These are phyloP conservation scores for Diaporthe capsici DNA, from an alignment of 2,329 filamentous ascomycete genomes.

Conservation along the genomic window DNA sequence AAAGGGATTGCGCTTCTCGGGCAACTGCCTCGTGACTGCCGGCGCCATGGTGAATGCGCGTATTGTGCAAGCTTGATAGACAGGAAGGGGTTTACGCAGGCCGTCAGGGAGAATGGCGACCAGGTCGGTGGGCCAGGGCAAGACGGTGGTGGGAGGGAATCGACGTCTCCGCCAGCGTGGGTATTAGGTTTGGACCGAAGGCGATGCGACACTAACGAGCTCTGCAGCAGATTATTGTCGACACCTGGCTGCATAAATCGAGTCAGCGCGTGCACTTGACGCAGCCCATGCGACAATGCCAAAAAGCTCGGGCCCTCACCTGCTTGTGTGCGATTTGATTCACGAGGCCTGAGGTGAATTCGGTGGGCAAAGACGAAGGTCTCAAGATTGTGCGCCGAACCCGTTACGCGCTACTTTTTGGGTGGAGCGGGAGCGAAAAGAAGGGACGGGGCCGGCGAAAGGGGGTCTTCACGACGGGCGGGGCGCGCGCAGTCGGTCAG, in stretches of 20 bases:
- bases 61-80: slow-evolving; percentile 23
- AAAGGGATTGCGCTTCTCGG: slow-evolving; percentile 67
- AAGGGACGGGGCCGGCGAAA: slow-evolving; percentile 32
- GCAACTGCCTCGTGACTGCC: slow-evolving; percentile 48
- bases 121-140: not conserved
- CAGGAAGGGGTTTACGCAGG: not conserved
- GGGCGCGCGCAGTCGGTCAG: slow-evolving; percentile 8
- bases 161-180: slow-evolving; percentile 18
- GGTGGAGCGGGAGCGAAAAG: slow-evolving; percentile 38
- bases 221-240: slow-evolving; percentile 21
- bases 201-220: slow-evolving; percentile 38
- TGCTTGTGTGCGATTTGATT: slow-evolving; percentile 28
- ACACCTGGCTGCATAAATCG: slow-evolving; percentile 28
- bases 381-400: slow-evolving; percentile 37
- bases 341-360: slow-evolving; percentile 11
- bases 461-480: slow-evolving; percentile 30
- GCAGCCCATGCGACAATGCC: not conserved
- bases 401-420: slow-evolving; percentile 32
- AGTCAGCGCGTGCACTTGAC: slow-evolving; percentile 37
- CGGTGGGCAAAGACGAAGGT: slow-evolving; percentile 29
- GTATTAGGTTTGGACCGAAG: slow-evolving; percentile 18
- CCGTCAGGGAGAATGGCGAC: slow-evolving; percentile 11
- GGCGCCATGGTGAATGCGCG: slow-evolving; percentile 44
- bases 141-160: slow-evolving; percentile 11
- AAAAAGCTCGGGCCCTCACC: slow-evolving; percentile 10